Evolutionary conservation across 805 yeast species (phyloP).

Genomic region (Myxozyma neotropica): DNA sequence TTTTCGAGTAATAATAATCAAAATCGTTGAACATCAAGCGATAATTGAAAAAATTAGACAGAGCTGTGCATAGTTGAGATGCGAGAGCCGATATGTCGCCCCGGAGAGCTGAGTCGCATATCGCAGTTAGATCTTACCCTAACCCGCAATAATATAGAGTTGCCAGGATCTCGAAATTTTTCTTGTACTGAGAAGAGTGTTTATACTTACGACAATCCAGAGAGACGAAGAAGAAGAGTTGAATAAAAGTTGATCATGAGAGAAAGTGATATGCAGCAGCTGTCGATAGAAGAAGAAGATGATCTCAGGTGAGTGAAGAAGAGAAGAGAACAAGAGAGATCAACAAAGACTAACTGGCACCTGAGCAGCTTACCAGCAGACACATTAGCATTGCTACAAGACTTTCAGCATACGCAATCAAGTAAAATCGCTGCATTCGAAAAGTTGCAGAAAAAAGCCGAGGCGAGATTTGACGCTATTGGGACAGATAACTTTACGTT

Average conservation of each 20-base stretch:
- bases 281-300: conserved; percentile 14
- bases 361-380: conserved; percentile 50
- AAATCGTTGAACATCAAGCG: no score
- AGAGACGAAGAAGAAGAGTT: not conserved
- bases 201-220: not conserved
- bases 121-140: no score
- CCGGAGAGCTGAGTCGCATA: no score
- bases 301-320: conserved; percentile 10
- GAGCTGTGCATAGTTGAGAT: no score
- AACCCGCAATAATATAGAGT: conserved; percentile 1
- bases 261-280: not conserved
- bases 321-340: not conserved
- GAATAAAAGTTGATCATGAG: not conserved
- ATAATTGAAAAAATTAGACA: no score
- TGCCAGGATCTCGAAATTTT: not conserved
- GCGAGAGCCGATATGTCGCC: no score
- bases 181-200: no score
- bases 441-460: conserved; percentile 58
- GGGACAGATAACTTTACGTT: not conserved
- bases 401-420: conserved; percentile 67
- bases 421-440: conserved; percentile 59
- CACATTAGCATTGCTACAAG: conserved; percentile 58
- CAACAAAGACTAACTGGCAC: not conserved
- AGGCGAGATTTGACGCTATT: conserved; percentile 61
- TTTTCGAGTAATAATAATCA: no score